These are phyloP conservation scores for Kodamaea kakaduensis DNA, from an alignment of 805 yeast genomes.

Conservation along the genomic window DNA sequence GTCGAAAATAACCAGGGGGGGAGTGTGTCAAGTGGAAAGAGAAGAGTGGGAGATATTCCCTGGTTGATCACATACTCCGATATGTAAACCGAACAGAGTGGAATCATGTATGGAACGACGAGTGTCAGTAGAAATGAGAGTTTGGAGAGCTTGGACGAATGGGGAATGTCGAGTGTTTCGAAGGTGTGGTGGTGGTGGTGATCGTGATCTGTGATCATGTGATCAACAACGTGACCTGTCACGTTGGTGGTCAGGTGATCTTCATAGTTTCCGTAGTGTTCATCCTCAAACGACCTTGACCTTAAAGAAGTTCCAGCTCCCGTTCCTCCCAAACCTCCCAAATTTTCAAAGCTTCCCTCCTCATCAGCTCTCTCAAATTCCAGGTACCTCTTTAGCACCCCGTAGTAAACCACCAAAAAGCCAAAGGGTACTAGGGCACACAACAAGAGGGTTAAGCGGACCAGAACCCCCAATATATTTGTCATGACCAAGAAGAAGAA, in stretches of 20 bases:
- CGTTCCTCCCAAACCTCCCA: too few relatives aligned
- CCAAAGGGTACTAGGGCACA: slow-evolving; percentile 55
- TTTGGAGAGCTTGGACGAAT: too few relatives aligned
- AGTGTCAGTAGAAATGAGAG: slow-evolving; percentile 20
- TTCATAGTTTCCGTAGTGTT: not conserved
- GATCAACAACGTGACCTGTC: not conserved
- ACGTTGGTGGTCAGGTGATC: not conserved
- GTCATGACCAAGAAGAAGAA: slow-evolving; percentile 69
- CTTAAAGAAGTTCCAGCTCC: too few relatives aligned
- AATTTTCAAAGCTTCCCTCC: not conserved
- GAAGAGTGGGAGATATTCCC: slow-evolving; percentile 82
- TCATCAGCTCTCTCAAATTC: not conserved
- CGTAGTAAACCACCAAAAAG: slow-evolving; percentile 34
- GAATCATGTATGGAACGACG: slow-evolving; percentile 71
- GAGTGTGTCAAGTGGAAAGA: slow-evolving; percentile 67
- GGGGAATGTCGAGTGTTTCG: not conserved
- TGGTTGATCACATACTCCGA: slow-evolving; percentile 89
- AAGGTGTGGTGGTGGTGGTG: not conserved
- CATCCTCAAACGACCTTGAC: too few relatives aligned
- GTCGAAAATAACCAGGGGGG: slow-evolving; percentile 55
- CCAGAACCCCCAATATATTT: slow-evolving; percentile 56
- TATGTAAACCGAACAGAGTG: slow-evolving; percentile 76
- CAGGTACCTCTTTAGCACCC: slow-evolving; percentile 14
- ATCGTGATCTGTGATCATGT: not conserved
- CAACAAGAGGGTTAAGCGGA: slow-evolving; percentile 50